These are phyloP conservation scores for Rhododendron henanense DNA, from an alignment of 148 eudicot genomes.

Conservation along the genomic window DNA sequence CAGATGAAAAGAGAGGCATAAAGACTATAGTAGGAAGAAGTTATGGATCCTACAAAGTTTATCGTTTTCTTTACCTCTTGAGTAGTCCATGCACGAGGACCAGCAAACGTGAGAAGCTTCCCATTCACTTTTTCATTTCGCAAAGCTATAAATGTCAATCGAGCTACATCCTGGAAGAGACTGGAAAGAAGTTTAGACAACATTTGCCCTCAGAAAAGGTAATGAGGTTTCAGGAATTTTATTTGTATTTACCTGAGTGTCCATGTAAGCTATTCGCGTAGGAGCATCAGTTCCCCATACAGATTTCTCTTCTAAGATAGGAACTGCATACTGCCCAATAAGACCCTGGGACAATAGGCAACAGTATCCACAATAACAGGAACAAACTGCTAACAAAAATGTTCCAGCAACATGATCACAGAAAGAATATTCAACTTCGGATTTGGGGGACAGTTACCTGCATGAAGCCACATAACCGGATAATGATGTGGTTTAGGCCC, in stretches of 20 bases:
- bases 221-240: neutral
- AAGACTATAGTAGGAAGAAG: neutral
- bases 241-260: conserved; percentile 62
- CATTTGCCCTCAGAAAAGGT: neutral
- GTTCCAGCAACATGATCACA: neutral
- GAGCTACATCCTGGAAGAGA: conserved; percentile 83
- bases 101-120: conserved; percentile 95
- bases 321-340: conserved; percentile 99
- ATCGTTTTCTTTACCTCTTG: conserved; percentile 63
- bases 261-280: conserved; percentile 98
- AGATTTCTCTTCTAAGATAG: conserved; percentile 95
- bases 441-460: conserved; percentile 47
- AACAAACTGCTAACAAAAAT: neutral
- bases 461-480: conserved; percentile 97
- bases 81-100: conserved; percentile 99
- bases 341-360: conserved; percentile 53
- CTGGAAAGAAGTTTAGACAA: conserved; percentile 7
- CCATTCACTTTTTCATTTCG: conserved; percentile 78
- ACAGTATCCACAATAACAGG: conserved; percentile 1
- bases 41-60: neutral
- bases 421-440: neutral
- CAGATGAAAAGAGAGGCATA: neutral
- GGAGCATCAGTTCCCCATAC: conserved; percentile 99
- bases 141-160: conserved; percentile 86
- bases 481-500: conserved; percentile 72